Percentiles rank a stretch among this genome's conserved stretches.
These are phyloP conservation scores for Aurinia saxatilis DNA, from an alignment of 345 rosid genomes.

Conservation along the genomic window DNA sequence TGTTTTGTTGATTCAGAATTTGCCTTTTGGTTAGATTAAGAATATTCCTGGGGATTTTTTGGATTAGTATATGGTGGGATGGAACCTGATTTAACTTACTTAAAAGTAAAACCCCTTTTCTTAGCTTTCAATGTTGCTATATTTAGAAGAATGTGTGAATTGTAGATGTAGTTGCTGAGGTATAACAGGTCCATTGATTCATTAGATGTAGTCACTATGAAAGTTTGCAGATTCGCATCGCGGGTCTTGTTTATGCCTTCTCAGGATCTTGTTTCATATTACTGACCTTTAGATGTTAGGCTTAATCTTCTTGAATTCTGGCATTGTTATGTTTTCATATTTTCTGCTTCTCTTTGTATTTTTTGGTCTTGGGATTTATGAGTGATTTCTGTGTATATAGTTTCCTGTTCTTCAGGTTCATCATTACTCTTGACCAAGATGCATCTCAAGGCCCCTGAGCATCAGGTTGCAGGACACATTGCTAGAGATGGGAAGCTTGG, in stretches of 20 bases:
- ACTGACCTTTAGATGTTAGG: not conserved
- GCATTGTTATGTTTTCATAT: not conserved
- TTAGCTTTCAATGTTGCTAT: not conserved
- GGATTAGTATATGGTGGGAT: not conserved
- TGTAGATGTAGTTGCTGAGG: not conserved
- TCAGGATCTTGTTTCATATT: not conserved
- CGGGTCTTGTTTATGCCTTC: not conserved
- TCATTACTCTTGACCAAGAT: constrained; percentile 28
- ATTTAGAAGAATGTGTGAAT: not conserved
- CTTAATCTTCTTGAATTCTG: not conserved
- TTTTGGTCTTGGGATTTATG: not conserved
- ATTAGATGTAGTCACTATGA: too few relatives aligned
- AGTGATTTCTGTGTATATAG: not conserved
- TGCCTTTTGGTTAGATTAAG: not conserved
- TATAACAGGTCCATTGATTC: not conserved
- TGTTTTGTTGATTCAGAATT: not conserved
- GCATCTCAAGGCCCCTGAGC: constrained; percentile 75
- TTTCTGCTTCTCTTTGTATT: not conserved
- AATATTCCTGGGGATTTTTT: not conserved
- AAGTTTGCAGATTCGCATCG: not conserved
- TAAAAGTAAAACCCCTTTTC: too few relatives aligned
- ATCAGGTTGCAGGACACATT: constrained; percentile 94
- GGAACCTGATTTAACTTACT: not conserved
- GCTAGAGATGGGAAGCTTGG: constrained; percentile 60
- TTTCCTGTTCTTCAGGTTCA: constrained; percentile 13